A percentile compares a stretch with the other conserved stretches of the same genome.
These are phyloP conservation scores for Tremella fuciformis DNA, from an alignment of 768 basidiomycete species.

Conservation along the genomic window DNA sequence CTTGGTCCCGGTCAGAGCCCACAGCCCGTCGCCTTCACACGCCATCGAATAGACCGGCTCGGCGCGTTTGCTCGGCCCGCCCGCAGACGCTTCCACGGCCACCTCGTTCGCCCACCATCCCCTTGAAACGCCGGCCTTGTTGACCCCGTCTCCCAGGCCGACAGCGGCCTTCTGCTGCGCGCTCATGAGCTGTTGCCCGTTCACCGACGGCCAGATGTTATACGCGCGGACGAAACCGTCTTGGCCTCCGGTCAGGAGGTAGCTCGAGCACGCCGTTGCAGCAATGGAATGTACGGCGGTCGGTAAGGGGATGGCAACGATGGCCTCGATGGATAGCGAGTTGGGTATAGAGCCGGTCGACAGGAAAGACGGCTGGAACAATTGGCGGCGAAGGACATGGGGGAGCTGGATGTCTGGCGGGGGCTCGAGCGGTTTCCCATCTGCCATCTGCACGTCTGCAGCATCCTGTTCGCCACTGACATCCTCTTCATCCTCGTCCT, in stretches of 20 bases:
- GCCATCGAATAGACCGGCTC: slow-evolving; percentile 82
- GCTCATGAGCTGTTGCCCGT: slow-evolving; percentile 79
- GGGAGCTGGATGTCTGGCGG: slow-evolving; percentile 32
- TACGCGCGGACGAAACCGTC: slow-evolving; percentile 92
- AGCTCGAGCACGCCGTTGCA: slow-evolving; percentile 78
- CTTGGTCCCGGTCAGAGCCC: slow-evolving; percentile 82
- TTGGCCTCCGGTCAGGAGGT: slow-evolving; percentile 84
- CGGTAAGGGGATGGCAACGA: slow-evolving; percentile 86
- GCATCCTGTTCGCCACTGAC: slow-evolving; percentile 16
- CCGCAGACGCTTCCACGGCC: not conserved
- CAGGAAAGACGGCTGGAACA: slow-evolving; percentile 44
- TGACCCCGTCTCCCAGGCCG: slow-evolving; percentile 83
- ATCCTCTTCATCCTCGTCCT: slow-evolving; percentile 29
- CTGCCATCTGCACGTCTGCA: slow-evolving; percentile 29
- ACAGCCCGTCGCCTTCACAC: slow-evolving; percentile 89
- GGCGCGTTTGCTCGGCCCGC: slow-evolving; percentile 16
- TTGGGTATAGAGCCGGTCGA: slow-evolving; percentile 46
- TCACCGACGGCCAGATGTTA: slow-evolving; percentile 82
- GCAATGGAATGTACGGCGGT: slow-evolving; percentile 84
- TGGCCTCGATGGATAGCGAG: slow-evolving; percentile 80
- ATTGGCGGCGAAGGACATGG: slow-evolving; percentile 42
- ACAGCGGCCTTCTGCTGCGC: slow-evolving; percentile 85
- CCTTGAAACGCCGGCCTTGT: slow-evolving; percentile 80
- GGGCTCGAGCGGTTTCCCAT: not conserved
- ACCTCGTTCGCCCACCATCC: slow-evolving; percentile 84